A percentile compares a stretch with the other conserved stretches of the same genome.
Evolutionary conservation across 2,329 filamentous ascomycete species (phyloP).

Genomic region (Falciphora oryzae): DNA sequence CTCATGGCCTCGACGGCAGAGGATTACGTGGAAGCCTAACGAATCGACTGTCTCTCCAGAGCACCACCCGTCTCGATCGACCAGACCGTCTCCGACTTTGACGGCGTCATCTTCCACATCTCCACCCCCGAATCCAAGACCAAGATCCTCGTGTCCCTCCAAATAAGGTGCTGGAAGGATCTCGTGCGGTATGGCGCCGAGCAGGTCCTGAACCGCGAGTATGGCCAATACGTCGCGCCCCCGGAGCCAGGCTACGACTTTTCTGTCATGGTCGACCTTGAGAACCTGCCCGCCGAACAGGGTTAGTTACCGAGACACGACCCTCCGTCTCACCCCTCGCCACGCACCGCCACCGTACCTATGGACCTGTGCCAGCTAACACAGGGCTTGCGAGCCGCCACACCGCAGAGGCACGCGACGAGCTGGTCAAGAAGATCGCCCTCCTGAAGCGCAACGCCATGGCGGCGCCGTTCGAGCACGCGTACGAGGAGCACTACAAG

Average conservation of each 20-base stretch:
- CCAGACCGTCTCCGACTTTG: conserved; percentile 98
- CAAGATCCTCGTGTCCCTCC: conserved; percentile 89
- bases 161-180: conserved; percentile 92
- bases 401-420: conserved; percentile 68
- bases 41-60: conserved; percentile 39
- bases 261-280: conserved; percentile 83
- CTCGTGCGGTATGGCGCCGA: conserved; percentile 90
- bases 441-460: conserved; percentile 97
- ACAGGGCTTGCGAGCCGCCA: not conserved
- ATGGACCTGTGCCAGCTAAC: not conserved
- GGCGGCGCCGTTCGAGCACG: conserved; percentile 96
- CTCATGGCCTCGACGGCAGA: no score
- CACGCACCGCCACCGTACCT: not conserved
- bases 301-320: conserved; percentile 23
- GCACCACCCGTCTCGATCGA: conserved; percentile 84
- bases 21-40: not conserved
- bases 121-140: conserved; percentile 92
- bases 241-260: conserved; percentile 95
- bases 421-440: conserved; percentile 79
- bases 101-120: conserved; percentile 97
- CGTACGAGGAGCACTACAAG: conserved; percentile 86
- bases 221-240: conserved; percentile 81
- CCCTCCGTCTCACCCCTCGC: not conserved
- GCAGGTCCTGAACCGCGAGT: conserved; percentile 87
- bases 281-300: conserved; percentile 75